Percentiles rank a stretch among this genome's conserved stretches.
Conservation (phyloP, 805 yeast species). For the Candida sakaeoensis region DNA sequence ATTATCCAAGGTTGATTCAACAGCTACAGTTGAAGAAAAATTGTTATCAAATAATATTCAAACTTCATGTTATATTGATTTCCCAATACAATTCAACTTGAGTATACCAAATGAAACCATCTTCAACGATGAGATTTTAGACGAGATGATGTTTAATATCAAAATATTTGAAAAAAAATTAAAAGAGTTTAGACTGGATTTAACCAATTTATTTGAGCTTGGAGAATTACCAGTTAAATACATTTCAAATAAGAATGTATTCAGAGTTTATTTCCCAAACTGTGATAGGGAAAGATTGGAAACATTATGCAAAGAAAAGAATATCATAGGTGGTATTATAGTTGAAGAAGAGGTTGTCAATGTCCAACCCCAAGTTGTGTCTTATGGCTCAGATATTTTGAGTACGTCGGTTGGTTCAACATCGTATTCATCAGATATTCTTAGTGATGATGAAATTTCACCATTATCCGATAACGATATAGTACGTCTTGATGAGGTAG, state of each 20-base stretch:
- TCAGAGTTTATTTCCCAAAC: constrained; percentile 69
- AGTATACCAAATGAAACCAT: constrained; percentile 31
- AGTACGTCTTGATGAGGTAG: constrained; percentile 16
- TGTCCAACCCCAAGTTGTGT: background rate
- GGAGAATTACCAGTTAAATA: constrained; percentile 65
- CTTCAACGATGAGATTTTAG: constrained; percentile 27
- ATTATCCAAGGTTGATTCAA: constrained; percentile 18
- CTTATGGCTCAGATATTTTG: constrained; percentile 16
- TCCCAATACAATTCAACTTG: constrained; percentile 24
- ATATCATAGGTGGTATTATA: constrained; percentile 56
- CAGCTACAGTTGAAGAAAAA: constrained; percentile 17
- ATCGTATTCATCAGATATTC: constrained; percentile 10
- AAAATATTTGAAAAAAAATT: constrained; percentile 39
- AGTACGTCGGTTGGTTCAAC: constrained; percentile 15
- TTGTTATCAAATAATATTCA: constrained; percentile 11
- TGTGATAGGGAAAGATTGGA: constrained; percentile 59
- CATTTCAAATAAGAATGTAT: constrained; percentile 31
- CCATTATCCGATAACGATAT: constrained; percentile 22
- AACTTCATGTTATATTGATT: constrained; percentile 32
- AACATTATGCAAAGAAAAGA: constrained; percentile 52
- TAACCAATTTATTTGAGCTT: constrained; percentile 47
- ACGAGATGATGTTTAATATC: constrained; percentile 61
- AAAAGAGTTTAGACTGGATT: constrained; percentile 40
- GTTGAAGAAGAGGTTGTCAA: constrained; percentile 22
- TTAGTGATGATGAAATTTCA: constrained; percentile 5